phyloP scores from a whole-genome alignment of 768 basidiomycete species.

The Gymnopilus junonius region DNA sequence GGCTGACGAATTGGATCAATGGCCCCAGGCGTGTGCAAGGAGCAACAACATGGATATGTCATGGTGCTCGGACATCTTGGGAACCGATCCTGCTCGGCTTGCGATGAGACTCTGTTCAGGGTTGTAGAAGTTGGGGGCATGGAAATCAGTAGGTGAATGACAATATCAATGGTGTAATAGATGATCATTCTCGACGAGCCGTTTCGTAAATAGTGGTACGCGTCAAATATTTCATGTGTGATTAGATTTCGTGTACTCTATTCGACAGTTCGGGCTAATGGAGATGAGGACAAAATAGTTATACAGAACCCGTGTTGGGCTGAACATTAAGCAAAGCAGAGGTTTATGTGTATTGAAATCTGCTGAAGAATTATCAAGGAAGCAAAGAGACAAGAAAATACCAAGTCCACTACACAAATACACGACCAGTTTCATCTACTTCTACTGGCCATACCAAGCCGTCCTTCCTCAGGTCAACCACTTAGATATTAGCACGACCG shows the following conservation, averaged over 20 bases:
- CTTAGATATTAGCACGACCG: not conserved
- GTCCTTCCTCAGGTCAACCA: not conserved
- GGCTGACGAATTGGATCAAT: not conserved
- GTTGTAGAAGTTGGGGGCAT: constrained; percentile 10
- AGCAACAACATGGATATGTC: not conserved
- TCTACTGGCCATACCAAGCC: not conserved
- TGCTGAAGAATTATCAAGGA: no score
- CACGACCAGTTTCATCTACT: not conserved
- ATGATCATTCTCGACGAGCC: no score
- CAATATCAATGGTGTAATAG: no score
- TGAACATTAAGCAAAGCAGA: no score
- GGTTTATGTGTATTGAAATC: not conserved
- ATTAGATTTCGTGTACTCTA: no score
- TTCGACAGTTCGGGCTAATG: no score
- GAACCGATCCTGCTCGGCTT: not conserved
- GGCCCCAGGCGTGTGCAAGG: not conserved
- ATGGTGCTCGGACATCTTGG: not conserved
- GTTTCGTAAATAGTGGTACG: no score
- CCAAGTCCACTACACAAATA: no score
- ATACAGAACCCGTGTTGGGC: no score
- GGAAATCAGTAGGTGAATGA: not conserved
- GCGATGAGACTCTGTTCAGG: not conserved
- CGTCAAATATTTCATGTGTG: no score
- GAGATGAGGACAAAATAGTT: no score
- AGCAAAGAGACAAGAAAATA: not conserved